Conservation (phyloP, 805 yeast genomes). For the Metschnikowia aberdeeniae region DNA sequence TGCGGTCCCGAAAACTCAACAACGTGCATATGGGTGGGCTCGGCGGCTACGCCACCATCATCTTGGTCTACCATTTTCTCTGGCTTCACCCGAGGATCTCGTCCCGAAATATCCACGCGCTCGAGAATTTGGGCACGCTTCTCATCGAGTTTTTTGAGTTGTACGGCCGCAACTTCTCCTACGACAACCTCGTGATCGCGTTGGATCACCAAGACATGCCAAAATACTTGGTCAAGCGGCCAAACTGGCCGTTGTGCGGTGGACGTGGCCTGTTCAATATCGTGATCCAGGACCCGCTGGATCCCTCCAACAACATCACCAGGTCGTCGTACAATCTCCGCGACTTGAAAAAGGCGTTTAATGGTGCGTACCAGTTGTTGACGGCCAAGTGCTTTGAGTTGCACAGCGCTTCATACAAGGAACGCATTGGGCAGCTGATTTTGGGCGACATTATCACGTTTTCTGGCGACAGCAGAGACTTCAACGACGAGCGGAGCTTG, state of each 20-base stretch:
- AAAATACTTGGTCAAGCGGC: conserved; percentile 59
- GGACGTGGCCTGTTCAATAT: conserved; percentile 55
- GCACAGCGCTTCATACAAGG: conserved; percentile 59
- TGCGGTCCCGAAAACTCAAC: conserved; percentile 71
- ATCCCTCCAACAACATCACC: conserved; percentile 75
- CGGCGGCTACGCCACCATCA: conserved; percentile 92
- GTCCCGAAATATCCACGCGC: conserved; percentile 60
- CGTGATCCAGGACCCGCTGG: conserved; percentile 88
- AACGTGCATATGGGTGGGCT: conserved; percentile 91
- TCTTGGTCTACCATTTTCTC: conserved; percentile 75
- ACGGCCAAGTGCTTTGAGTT: conserved; percentile 72
- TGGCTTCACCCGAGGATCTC: conserved; percentile 73
- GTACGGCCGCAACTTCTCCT: conserved; percentile 86
- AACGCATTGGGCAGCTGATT: conserved; percentile 66
- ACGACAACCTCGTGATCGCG: conserved; percentile 70
- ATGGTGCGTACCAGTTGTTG: conserved; percentile 79
- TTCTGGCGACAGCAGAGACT: conserved; percentile 70
- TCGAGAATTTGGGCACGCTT: conserved; percentile 78
- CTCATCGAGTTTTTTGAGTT: conserved; percentile 89
- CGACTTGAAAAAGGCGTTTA: conserved; percentile 79
- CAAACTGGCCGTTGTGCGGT: conserved; percentile 48
- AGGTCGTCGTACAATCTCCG: conserved; percentile 79
- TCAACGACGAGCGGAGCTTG: conserved; percentile 65
- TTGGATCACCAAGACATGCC: conserved; percentile 51
- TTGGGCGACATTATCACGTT: conserved; percentile 76